phyloP scores from a whole-genome alignment of 1,139 yeast species.

The Torulaspora pretoriensis region DNA sequence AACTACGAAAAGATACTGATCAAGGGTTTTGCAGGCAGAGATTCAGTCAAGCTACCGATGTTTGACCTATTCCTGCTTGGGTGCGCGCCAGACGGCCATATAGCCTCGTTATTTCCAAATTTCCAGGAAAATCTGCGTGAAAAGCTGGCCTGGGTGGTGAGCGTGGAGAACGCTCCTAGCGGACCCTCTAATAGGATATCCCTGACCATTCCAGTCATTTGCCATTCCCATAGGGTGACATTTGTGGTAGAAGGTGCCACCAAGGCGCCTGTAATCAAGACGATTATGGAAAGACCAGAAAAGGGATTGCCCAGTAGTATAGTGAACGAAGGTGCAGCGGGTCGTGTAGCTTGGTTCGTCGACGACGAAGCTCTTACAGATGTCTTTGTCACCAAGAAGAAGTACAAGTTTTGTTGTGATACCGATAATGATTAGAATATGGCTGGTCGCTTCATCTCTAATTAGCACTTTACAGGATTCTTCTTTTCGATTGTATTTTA shows the following conservation, averaged over 20 bases:
- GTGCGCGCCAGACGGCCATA: constrained; percentile 98
- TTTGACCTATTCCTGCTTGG: constrained; percentile 88
- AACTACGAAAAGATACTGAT: constrained; percentile 80
- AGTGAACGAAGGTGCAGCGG: constrained; percentile 94
- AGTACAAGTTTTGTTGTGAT: constrained; percentile 28
- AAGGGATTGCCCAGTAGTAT: constrained; percentile 92
- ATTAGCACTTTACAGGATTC: constrained; percentile 7
- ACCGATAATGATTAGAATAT: constrained; percentile 3
- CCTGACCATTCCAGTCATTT: constrained; percentile 87
- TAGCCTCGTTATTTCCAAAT: constrained; percentile 91
- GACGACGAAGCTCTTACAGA: constrained; percentile 93
- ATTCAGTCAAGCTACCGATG: constrained; percentile 90
- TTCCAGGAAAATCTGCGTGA: constrained; percentile 81
- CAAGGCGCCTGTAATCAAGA: constrained; percentile 88
- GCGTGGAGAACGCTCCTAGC: constrained; percentile 87
- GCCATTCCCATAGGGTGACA: constrained; percentile 88
- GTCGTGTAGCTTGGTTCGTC: constrained; percentile 95
- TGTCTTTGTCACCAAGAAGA: constrained; percentile 36
- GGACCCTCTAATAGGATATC: constrained; percentile 89
- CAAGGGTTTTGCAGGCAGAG: constrained; percentile 91
- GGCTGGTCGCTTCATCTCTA: not conserved
- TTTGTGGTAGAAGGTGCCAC: constrained; percentile 95
- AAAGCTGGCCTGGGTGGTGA: constrained; percentile 92
- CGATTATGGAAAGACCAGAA: constrained; percentile 95
- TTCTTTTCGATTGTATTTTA: constrained; percentile 8